These are phyloP conservation scores for Thozetella sp. DNA, from an alignment of 495 filamentous ascomycete genomes.

Conservation along the genomic window DNA sequence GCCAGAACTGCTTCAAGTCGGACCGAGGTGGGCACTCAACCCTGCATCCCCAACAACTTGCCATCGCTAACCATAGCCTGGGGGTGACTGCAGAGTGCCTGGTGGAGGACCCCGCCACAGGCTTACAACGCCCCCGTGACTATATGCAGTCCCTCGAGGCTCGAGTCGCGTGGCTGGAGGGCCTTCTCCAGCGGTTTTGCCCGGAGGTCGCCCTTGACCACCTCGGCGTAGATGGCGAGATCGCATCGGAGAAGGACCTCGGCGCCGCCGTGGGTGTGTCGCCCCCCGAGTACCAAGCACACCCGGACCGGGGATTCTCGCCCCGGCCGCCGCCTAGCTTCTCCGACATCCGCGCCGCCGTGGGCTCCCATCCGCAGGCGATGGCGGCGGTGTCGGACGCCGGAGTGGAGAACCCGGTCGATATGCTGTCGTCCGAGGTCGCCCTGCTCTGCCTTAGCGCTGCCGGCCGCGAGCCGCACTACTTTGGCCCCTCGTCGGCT, in stretches of 20 bases:
- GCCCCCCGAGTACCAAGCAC: neutral
- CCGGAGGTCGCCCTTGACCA: neutral
- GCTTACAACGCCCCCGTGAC: neutral
- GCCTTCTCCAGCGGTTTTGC: neutral
- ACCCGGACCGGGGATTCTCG: neutral
- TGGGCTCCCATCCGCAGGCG: neutral
- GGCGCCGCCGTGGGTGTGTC: neutral
- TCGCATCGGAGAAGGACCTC: neutral
- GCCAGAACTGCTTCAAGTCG: neutral
- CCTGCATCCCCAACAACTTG: too few relatives aligned
- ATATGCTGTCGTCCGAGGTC: neutral
- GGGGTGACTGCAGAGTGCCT: neutral
- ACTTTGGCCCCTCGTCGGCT: conserved; percentile 4
- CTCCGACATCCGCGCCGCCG: too few relatives aligned
- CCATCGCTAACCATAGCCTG: too few relatives aligned
- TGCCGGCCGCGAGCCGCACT: conserved; percentile 4
- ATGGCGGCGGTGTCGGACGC: neutral
- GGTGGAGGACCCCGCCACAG: neutral
- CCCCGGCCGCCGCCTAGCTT: neutral
- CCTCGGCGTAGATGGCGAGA: neutral
- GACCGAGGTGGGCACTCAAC: neutral
- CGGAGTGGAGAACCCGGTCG: too few relatives aligned
- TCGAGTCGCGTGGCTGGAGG: neutral
- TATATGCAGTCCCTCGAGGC: neutral
- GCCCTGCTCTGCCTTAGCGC: conserved; percentile 2